These are phyloP conservation scores for Sugiyamaella grinbergsii DNA, from an alignment of 1,139 yeast species.

Conservation along the genomic window DNA sequence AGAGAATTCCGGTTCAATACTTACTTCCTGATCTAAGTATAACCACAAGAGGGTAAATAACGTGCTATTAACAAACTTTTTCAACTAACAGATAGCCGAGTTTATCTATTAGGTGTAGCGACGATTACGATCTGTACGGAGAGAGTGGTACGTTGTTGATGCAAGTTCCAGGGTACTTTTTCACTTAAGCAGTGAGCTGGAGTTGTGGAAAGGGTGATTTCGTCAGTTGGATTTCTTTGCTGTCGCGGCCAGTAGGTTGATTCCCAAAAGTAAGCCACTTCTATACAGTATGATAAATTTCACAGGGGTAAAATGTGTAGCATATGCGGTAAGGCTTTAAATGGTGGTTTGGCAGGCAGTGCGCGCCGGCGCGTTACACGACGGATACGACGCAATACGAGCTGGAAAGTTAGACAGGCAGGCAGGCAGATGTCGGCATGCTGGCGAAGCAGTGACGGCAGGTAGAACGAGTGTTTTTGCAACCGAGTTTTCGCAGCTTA, in stretches of 20 bases:
- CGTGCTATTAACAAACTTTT: not conserved
- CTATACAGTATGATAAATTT: conserved; percentile 1
- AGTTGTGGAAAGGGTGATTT: no score
- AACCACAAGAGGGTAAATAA: no score
- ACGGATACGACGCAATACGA: conserved; percentile 6
- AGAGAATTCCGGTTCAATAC: no score
- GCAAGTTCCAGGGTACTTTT: no score
- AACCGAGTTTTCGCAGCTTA: not conserved
- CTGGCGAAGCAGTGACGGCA: not conserved
- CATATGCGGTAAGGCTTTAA: not conserved
- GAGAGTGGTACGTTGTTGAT: not conserved
- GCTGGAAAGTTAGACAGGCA: not conserved
- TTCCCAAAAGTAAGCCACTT: not conserved
- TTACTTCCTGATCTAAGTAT: no score
- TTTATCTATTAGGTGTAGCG: not conserved
- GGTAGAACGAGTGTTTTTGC: not conserved
- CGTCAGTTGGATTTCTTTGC: no score
- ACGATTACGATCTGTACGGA: conserved; percentile 1
- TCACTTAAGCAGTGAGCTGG: no score
- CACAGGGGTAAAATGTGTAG: not conserved
- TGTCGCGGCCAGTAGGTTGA: conserved; percentile 3
- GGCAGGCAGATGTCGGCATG: not conserved
- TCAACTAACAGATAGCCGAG: no score
- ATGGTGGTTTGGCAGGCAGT: not conserved
- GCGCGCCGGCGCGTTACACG: conserved; percentile 8